Evolutionary conservation across 257 asterid species (phyloP).

Genomic region (Leptodermis oblonga): DNA sequence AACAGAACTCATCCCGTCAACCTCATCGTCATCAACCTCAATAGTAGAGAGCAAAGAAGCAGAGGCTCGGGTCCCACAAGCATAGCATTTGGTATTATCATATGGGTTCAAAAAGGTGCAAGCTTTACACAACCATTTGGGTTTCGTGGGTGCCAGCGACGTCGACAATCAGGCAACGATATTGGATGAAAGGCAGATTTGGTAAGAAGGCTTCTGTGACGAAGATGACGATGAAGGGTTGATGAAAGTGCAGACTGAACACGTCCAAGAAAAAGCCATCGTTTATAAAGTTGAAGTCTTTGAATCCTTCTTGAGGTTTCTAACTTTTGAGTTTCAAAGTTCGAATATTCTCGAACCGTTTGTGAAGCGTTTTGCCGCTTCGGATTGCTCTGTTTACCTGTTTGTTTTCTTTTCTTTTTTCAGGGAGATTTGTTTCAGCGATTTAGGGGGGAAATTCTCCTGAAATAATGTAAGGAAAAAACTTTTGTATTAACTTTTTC

Average conservation of each 20-base stretch:
- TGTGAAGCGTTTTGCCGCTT: too few species aligned
- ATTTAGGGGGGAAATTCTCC: too few species aligned
- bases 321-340: slow-evolving; percentile 9
- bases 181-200: slow-evolving; percentile 47
- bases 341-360: slow-evolving; percentile 20
- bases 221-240: slow-evolving; percentile 44
- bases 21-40: slow-evolving; percentile 51
- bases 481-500: too few species aligned
- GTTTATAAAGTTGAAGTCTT: slow-evolving; percentile 18
- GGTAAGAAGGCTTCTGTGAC: slow-evolving; percentile 45
- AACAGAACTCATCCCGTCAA: slow-evolving; percentile 36
- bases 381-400: too few species aligned
- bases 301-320: slow-evolving; percentile 18
- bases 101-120: slow-evolving; percentile 74
- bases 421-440: too few species aligned
- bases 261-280: slow-evolving; percentile 73
- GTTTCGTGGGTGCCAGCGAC: slow-evolving; percentile 27
- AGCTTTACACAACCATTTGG: slow-evolving; percentile 68
- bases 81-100: slow-evolving; percentile 42
- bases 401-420: too few species aligned
- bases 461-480: too few species aligned
- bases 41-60: slow-evolving; percentile 49
- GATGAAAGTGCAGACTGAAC: slow-evolving; percentile 77
- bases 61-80: slow-evolving; percentile 65
- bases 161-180: background rate